A percentile compares a stretch with the other conserved stretches of the same genome.
Evolutionary conservation across 2,329 filamentous ascomycete species (phyloP).

Genomic region (Fusarium sp.): DNA sequence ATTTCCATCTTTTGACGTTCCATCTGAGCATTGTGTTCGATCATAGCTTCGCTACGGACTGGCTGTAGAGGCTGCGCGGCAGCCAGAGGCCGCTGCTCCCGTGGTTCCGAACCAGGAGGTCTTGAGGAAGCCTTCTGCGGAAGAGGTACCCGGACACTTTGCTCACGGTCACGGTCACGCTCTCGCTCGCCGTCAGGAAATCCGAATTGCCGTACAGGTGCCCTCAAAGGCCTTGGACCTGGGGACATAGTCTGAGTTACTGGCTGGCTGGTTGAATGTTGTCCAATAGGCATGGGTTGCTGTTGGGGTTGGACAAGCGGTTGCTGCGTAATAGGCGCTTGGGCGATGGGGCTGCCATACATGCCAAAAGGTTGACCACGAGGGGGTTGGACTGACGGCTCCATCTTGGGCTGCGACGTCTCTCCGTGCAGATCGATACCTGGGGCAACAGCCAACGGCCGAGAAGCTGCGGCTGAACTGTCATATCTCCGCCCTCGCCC

Average conservation of each 20-base stretch:
- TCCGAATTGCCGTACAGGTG: constrained; percentile 55
- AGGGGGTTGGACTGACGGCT: constrained; percentile 49
- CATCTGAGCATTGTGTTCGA: constrained; percentile 43
- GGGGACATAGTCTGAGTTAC: constrained; percentile 61
- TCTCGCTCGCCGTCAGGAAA: constrained; percentile 57
- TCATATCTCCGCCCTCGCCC: constrained; percentile 63
- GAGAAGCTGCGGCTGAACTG: constrained; percentile 49
- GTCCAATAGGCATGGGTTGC: constrained; percentile 47
- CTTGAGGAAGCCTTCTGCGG: constrained; percentile 52
- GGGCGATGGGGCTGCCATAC: constrained; percentile 60
- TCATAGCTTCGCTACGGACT: constrained; percentile 48
- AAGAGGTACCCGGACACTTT: constrained; percentile 52
- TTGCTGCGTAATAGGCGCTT: constrained; percentile 51
- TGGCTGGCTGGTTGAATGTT: constrained; percentile 52
- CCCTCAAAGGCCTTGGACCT: constrained; percentile 54
- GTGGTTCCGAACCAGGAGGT: constrained; percentile 47
- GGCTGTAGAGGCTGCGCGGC: constrained; percentile 50
- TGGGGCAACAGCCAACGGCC: constrained; percentile 60
- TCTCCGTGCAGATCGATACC: constrained; percentile 59
- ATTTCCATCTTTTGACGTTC: constrained; percentile 49
- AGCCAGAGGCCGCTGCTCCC: constrained; percentile 49
- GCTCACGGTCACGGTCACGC: constrained; percentile 49
- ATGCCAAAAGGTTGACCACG: constrained; percentile 53
- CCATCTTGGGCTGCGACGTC: constrained; percentile 57
- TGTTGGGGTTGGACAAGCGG: constrained; percentile 43